Evolutionary conservation across 306 rosid genomes (phyloP), one percentile per base, ranked within the genome.

Genomic region (Ammopiptanthus mongolicus): DNA sequence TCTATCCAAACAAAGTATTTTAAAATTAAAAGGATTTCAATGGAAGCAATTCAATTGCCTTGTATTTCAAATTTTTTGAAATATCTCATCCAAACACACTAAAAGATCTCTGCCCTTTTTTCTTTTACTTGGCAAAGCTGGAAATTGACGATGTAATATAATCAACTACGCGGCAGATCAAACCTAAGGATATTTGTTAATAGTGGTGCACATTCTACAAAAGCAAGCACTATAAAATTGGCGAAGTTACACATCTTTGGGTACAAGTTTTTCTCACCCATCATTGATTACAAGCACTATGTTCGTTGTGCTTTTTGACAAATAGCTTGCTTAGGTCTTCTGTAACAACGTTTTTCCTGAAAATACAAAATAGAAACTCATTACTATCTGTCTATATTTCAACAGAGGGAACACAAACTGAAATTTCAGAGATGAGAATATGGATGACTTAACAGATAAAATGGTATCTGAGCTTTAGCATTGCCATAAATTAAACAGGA

Each of bases 251-350:
- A 77, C 29, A 14, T 70, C 60, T 71, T 65, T 4, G 57, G 75
- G 64, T 58, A 77, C 69, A 50, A 48, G 68, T 76, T 71, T 77
- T 41, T 41, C 71, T 51, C 65, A 8, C 67, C 50, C 69, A 47
- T 69, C 81, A 67, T 13, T 52, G 1, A 60, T 71, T 62, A 52
- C 50, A 62, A 73, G 55, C 46, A 33, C 57, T 78, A 41, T 83
- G 78, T 34, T 82, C 88, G 44, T 81, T 61, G 6, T 67, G 83
- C 84, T 86, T 91, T 65, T 87, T 85, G 80, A 95, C 96, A 80
- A 95, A 95, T 28, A 95, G 93, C 91, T 84, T 95, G 85, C 86
- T 82, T 9, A 95, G 77, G 86, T 95, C 98, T 86, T 95, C 98
- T 8, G 98, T 95, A 56, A 88, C 98, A 82, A 91, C 34, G 39